Conservation (phyloP, 768 basidiomycete species). For the Agaricus subrufescens region DNA sequence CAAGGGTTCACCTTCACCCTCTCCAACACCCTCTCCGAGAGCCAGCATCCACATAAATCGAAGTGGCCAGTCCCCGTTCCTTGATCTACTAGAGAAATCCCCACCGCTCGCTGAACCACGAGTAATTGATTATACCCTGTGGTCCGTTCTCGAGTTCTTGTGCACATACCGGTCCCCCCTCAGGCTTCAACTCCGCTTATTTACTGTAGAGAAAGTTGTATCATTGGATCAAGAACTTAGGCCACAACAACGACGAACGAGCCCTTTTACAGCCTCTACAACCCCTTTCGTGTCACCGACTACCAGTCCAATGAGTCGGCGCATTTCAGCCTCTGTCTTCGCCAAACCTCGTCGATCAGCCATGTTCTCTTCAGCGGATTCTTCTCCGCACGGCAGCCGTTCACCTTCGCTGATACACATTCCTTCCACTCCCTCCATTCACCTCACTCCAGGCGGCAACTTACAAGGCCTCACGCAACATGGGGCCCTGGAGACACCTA, state of each 20-base stretch:
- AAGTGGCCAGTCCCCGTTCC: conserved; percentile 21
- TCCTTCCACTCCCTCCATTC: conserved; percentile 19
- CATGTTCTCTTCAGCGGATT: conserved; percentile 37
- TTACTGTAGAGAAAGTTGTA: conserved; percentile 60
- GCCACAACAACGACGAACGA: conserved; percentile 17
- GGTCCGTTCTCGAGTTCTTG: conserved; percentile 67
- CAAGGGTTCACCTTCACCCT: conserved; percentile 41
- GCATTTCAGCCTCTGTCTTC: conserved; percentile 48
- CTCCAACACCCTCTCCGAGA: conserved; percentile 50
- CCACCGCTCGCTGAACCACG: conserved; percentile 36
- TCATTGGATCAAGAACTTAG: conserved; percentile 49
- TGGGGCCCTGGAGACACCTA: conserved; percentile 4
- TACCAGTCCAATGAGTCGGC: conserved; percentile 29
- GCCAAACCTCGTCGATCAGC: conserved; percentile 51
- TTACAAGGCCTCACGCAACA: neutral
- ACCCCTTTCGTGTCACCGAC: conserved; percentile 10
- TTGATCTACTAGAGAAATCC: conserved; percentile 21
- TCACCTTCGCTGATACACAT: conserved; percentile 24
- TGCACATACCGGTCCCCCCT: conserved; percentile 61
- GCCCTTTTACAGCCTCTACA: conserved; percentile 16
- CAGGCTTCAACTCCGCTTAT: conserved; percentile 58
- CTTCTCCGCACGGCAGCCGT: conserved; percentile 36
- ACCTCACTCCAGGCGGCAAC: conserved; percentile 28
- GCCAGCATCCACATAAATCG: conserved; percentile 36
- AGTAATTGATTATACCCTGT: conserved; percentile 64